Evolutionary conservation across 371 early-diverging fungal genomes (phyloP).

Genomic region (Haplosporangium sp.): DNA sequence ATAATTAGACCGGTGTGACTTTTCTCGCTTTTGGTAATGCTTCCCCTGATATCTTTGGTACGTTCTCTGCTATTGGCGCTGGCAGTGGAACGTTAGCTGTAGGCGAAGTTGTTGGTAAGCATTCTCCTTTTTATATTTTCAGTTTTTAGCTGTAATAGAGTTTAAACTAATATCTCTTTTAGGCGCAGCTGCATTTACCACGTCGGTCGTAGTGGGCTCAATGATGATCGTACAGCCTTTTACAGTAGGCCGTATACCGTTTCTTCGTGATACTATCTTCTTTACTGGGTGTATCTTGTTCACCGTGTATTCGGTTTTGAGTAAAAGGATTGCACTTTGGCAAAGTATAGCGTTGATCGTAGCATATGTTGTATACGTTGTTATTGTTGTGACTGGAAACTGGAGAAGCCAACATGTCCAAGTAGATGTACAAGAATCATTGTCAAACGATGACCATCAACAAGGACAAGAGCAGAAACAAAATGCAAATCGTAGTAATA

Average conservation of each 20-base stretch:
- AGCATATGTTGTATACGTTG: slow-evolving; percentile 72
- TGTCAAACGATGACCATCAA: slow-evolving; percentile 15
- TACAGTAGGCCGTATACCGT: slow-evolving; percentile 72
- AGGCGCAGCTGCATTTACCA: slow-evolving; percentile 81
- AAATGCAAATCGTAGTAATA: no score
- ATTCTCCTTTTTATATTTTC: neutral
- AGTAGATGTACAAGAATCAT: neutral
- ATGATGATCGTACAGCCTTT: slow-evolving; percentile 84
- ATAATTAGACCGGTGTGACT: slow-evolving; percentile 81
- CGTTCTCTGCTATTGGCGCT: slow-evolving; percentile 82
- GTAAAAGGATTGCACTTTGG: slow-evolving; percentile 72
- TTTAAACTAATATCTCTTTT: neutral
- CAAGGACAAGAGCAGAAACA: slow-evolving; percentile 9
- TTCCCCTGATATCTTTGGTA: slow-evolving; percentile 88
- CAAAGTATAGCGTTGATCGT: slow-evolving; percentile 69
- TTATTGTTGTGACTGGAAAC: slow-evolving; percentile 69
- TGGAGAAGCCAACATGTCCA: slow-evolving; percentile 60
- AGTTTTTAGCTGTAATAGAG: no score
- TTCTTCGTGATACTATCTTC: slow-evolving; percentile 80
- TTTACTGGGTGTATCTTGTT: slow-evolving; percentile 76
- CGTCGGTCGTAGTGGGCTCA: slow-evolving; percentile 81
- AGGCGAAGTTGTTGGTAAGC: slow-evolving; percentile 81
- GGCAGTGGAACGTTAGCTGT: slow-evolving; percentile 82
- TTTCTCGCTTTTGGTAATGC: slow-evolving; percentile 90
- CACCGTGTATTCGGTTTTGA: slow-evolving; percentile 68